Conservation (phyloP, 2,329 filamentous ascomycete genomes). For the Epichloe elymi region DNA sequence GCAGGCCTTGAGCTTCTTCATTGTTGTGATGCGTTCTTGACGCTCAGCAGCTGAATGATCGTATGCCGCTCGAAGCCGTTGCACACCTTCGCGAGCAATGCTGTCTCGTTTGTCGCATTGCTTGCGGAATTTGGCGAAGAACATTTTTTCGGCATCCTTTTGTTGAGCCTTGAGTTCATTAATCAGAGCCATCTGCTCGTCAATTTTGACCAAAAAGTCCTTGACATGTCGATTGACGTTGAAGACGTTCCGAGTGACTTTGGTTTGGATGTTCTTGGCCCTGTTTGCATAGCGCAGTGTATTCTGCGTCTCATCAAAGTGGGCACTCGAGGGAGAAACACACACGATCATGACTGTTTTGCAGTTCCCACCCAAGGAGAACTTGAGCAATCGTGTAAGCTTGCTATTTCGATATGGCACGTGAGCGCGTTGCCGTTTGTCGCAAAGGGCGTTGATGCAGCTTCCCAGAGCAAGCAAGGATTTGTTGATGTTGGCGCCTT, state of each 20-base stretch:
- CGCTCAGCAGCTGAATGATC: conserved; percentile 68
- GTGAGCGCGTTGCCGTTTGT: conserved; percentile 80
- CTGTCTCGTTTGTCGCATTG: conserved; percentile 73
- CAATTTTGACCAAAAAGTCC: conserved; percentile 97
- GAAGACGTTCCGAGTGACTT: conserved; percentile 97
- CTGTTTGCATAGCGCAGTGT: conserved; percentile 93
- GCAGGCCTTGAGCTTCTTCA: conserved; percentile 71
- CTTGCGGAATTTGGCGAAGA: conserved; percentile 82
- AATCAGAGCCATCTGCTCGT: conserved; percentile 94
- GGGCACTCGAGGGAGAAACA: conserved; percentile 87
- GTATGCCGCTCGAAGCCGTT: conserved; percentile 69
- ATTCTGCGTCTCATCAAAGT: conserved; percentile 97
- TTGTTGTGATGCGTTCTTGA: conserved; percentile 62
- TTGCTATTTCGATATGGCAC: conserved; percentile 98
- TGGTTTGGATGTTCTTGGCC: conserved; percentile 98
- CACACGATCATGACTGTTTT: conserved; percentile 99
- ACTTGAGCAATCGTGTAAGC: conserved; percentile 87
- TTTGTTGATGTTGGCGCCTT: conserved; percentile 99
- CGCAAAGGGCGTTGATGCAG: conserved; percentile 97
- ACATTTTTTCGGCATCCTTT: conserved; percentile 70
- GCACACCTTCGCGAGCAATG: conserved; percentile 63
- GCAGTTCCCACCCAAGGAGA: conserved; percentile 94
- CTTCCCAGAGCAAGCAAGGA: conserved; percentile 87
- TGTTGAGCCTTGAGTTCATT: conserved; percentile 90
- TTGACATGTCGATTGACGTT: conserved; percentile 99